Evolutionary conservation across 495 filamentous ascomycete genomes (phyloP), one percentile per base, ranked within the genome.

Genomic region (Lichenothelia convexa): DNA sequence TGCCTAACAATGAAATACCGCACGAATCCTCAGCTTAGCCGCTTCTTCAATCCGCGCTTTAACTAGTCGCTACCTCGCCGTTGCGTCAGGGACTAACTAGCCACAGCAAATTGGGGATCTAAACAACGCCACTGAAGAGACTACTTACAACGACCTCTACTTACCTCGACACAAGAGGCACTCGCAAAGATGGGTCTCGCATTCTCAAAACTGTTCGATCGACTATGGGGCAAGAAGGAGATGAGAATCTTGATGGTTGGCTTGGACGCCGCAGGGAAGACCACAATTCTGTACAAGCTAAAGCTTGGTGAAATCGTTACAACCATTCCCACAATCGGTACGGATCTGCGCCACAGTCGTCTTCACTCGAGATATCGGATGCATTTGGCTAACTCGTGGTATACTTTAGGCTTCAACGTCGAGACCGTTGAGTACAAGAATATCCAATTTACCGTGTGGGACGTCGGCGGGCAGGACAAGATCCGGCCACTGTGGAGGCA

Each of bases 401-500:
- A n/a, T n/a, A n/a, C 17, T 39, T 33, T 48, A 93, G 89, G 89
- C 47, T 99, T 99, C 73, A 99, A 99, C 70, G 89, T 99, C 59
- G 89, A 99, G 73, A 95, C 89, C 30, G 91, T 99, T 62, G 91
- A 94, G 59, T 99, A 95, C 70, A 93, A 93, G 75, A 95, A 99
- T 73, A 94, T 99, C 60, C 86, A 93, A 59, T 99, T 99, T 69
- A 99, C 89, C 58, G 89, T 99, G 60, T 99, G 89, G 89, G 89
- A 99, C 74, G 89, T 99, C 56, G 89, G 89, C 70, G 89, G 89
- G 57, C 89, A 99, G 71, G 89, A 99, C 71, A 99, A 99, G 80
- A 99, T 99, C 61, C 76, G 89, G 60, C 89, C 89, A 54, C 67
- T 99, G 55, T 99, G 89, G 89, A 79, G 89, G 67, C 89, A 99